Base-by-base conservation (phyloP, 768 basidiomycete species). In the Paxillus involutus region DNA sequence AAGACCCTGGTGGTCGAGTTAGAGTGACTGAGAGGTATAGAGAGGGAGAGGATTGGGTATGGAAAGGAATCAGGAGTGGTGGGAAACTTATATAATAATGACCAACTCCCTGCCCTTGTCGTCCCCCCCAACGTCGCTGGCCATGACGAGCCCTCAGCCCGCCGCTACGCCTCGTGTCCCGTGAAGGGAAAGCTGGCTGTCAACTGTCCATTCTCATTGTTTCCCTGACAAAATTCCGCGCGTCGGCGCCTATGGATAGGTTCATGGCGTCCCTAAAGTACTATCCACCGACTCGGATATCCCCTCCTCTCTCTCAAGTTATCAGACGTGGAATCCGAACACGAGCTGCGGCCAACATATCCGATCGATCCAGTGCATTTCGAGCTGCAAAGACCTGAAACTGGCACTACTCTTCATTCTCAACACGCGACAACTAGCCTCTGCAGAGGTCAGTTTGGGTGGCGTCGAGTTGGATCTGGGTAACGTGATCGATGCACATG, bases 291-390 rank as follows among this genome's bases (percentile, higher is more conserved):
- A n/a, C n/a, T n/a, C n/a, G n/a, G n/a, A 21, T 21, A 21, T 21
- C 77, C 80, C 0, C 70, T 91, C 13, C 73, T 82, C 42, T 80
- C 79, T 43, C 78, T 94, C 57, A 73, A 80, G 50, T 80, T 82
- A 10, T 81, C 80, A 5, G 75, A 81, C 26, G 73, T 80, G 1
- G 78, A 77, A 26, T 84, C 89, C 2, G 89, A 91, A 55, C 91
- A 92, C 69, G 89, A 92, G 64, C 75, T 93, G 26, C 80, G 82
- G 29, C 74, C 94, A 42, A 81, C 80, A 9, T 94, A 94, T 67
- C 69, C 63, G 44, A 63, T 89, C 48, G 65, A 73, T 37, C 62
- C 62, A 19, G 26, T 26, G 17, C 60, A 63, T 64, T 13, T n/a
- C 36, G 36, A 29, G 52, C 19, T 64, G 71, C 3, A 70, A 62